A percentile compares a stretch with the other conserved stretches of the same genome.
Conservation (phyloP, 176 grass and related monocot species). For the Carex pumila region DNA sequence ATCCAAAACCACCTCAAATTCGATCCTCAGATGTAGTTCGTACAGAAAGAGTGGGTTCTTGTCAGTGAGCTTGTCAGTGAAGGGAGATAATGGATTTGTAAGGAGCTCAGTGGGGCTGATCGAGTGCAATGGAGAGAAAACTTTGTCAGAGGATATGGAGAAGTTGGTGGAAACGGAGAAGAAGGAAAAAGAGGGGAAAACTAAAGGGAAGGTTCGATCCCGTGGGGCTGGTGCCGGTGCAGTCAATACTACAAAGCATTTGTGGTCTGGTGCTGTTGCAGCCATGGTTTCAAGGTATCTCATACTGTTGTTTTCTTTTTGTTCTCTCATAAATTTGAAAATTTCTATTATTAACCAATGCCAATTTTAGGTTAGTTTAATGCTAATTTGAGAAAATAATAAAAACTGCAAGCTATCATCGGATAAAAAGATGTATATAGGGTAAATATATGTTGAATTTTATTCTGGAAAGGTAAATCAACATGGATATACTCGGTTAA, state of each 20-base stretch:
- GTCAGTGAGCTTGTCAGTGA: constrained; percentile 77
- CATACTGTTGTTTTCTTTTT: neutral
- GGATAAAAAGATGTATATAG: neutral
- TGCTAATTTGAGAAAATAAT: neutral
- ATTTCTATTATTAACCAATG: neutral
- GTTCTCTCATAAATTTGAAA: neutral
- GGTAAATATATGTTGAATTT: neutral
- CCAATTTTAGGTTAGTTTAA: neutral
- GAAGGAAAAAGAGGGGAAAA: constrained; percentile 16
- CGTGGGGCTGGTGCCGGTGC: constrained; percentile 40
- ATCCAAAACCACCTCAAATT: constrained; percentile 13
- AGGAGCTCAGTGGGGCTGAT: constrained; percentile 42
- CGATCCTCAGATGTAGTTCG: constrained; percentile 9
- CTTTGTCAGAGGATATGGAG: constrained; percentile 41
- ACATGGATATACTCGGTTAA: neutral
- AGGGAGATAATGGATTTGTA: constrained; percentile 48
- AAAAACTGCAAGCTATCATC: neutral
- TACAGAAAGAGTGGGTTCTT: constrained; percentile 33
- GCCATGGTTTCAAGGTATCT: constrained; percentile 88
- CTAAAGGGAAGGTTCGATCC: constrained; percentile 21
- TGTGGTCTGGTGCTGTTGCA: constrained; percentile 84
- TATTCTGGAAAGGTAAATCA: neutral
- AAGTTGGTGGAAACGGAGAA: constrained; percentile 15
- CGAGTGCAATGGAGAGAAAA: constrained; percentile 41
- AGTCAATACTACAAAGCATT: constrained; percentile 80